phyloP scores from a whole-genome alignment of 352 stramenopile species.

The Phytophthora pseudosyringae region DNA sequence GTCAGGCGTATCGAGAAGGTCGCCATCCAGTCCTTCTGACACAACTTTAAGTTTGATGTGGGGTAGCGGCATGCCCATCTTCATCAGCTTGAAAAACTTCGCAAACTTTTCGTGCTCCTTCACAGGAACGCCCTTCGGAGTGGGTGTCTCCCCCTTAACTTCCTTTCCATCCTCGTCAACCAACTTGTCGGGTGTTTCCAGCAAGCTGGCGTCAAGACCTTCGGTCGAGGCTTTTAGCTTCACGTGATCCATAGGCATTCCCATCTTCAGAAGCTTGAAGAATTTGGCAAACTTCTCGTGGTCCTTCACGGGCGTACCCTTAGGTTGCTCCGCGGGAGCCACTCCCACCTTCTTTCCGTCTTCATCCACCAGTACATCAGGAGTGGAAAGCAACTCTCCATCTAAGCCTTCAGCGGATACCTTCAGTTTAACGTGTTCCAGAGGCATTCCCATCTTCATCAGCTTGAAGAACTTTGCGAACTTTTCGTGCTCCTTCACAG shows the following conservation, averaged over 20 bases:
- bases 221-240: conserved; percentile 83
- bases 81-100: conserved; percentile 96
- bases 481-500: conserved; percentile 87
- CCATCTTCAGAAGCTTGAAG: conserved; percentile 94
- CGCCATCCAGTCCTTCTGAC: conserved; percentile 64
- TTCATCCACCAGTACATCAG: conserved; percentile 58
- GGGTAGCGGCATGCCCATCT: conserved; percentile 84
- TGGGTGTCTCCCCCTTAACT: conserved; percentile 23
- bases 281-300: conserved; percentile 94
- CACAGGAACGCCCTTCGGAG: conserved; percentile 43
- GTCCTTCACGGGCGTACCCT: conserved; percentile 71
- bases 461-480: conserved; percentile 87
- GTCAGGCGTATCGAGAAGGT: conserved; percentile 72
- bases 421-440: conserved; percentile 75
- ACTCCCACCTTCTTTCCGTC: conserved; percentile 49
- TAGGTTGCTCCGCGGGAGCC: conserved; percentile 20
- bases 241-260: conserved; percentile 87
- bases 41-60: conserved; percentile 91
- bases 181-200: conserved; percentile 68
- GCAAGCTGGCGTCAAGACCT: conserved; percentile 55
- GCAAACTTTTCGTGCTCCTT: conserved; percentile 71
- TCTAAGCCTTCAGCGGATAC: conserved; percentile 64
- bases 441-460: conserved; percentile 81
- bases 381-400: conserved; percentile 55
- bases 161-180: conserved; percentile 66